phyloP scores from a whole-genome alignment of 2,329 filamentous ascomycete species.

The Fusarium sacchari region DNA sequence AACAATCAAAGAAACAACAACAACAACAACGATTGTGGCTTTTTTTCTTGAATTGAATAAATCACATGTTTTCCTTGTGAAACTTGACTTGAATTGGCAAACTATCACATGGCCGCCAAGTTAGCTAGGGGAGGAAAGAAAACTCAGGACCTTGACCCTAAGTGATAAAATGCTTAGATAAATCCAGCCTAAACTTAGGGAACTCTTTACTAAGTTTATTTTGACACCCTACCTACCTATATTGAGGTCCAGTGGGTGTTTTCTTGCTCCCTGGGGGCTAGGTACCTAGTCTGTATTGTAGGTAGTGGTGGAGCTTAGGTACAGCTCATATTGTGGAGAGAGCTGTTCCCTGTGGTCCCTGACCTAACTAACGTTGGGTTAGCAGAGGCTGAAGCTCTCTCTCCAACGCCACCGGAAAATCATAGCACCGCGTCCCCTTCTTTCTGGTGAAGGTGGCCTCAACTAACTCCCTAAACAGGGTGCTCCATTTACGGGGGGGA shows the following conservation, averaged over 20 bases:
- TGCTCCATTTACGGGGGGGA: constrained; percentile 38
- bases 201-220: too few species aligned
- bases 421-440: constrained; percentile 45
- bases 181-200: too few species aligned
- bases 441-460: constrained; percentile 58
- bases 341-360: not conserved
- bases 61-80: constrained; percentile 6
- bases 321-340: constrained; percentile 3
- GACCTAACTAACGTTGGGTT: not conserved
- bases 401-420: constrained; percentile 46
- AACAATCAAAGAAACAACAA: not conserved
- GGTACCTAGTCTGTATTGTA: not conserved
- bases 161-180: too few species aligned
- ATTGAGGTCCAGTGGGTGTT: too few species aligned
- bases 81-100: constrained; percentile 9
- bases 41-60: not conserved
- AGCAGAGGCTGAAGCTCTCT: not conserved
- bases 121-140: not conserved
- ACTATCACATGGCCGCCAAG: constrained; percentile 9
- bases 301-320: constrained; percentile 21
- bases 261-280: too few species aligned
- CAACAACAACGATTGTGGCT: not conserved
- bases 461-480: constrained; percentile 44
- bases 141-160: too few species aligned
- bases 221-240: too few species aligned